Evolutionary conservation across 1,139 yeast species (phyloP).

Genomic region (Chernovozyma sophiae-reginae): DNA sequence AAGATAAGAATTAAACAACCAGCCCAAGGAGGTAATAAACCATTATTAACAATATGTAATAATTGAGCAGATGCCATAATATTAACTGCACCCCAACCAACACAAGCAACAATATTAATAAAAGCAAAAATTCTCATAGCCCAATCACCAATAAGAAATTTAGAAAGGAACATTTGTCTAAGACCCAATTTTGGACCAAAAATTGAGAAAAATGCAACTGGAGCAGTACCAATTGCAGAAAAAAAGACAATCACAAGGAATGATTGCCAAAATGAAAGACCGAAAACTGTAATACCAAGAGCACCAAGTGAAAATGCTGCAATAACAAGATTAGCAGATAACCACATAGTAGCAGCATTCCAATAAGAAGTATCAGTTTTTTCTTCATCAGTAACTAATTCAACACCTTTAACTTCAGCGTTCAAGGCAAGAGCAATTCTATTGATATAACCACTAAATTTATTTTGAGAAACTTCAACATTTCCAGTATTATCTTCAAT

Average conservation of each 20-base stretch:
- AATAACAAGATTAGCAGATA: slow-evolving; percentile 84
- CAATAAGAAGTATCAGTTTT: slow-evolving; percentile 50
- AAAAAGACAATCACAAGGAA: slow-evolving; percentile 66
- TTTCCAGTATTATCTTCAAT: slow-evolving; percentile 19
- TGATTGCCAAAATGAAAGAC: slow-evolving; percentile 62
- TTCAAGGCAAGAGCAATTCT: slow-evolving; percentile 33
- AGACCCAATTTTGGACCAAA: slow-evolving; percentile 86
- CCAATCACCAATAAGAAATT: slow-evolving; percentile 71
- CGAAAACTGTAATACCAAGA: slow-evolving; percentile 59
- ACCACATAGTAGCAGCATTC: slow-evolving; percentile 88
- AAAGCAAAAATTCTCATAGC: slow-evolving; percentile 76
- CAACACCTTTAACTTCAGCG: slow-evolving; percentile 70
- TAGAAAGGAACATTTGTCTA: slow-evolving; percentile 81
- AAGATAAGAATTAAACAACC: slow-evolving; percentile 74
- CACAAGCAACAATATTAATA: slow-evolving; percentile 78
- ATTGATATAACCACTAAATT: slow-evolving; percentile 11
- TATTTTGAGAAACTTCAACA: slow-evolving; percentile 16
- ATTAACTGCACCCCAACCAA: slow-evolving; percentile 95
- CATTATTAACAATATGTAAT: slow-evolving; percentile 69
- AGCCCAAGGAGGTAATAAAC: slow-evolving; percentile 82
- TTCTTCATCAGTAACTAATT: slow-evolving; percentile 63
- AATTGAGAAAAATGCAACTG: slow-evolving; percentile 79
- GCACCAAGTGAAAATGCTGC: slow-evolving; percentile 83
- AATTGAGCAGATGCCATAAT: slow-evolving; percentile 87
- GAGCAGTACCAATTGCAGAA: slow-evolving; percentile 63